Conservation (phyloP, 495 filamentous ascomycete species). For the Xylona heveae region DNA sequence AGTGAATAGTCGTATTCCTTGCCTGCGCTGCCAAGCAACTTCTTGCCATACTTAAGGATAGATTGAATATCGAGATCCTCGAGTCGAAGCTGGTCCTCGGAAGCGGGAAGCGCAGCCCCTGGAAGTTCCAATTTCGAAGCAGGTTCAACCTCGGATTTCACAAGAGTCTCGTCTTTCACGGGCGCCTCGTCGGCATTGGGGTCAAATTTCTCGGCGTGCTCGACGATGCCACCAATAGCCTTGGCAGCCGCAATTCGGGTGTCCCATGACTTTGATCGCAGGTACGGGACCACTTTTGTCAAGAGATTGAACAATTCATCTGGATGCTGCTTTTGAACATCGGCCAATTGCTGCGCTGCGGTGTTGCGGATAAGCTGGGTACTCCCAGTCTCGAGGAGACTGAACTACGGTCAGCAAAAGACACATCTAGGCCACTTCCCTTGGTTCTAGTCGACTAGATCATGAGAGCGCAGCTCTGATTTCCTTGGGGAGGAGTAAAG, state of each 20-base stretch:
- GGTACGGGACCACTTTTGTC: conserved; percentile 84
- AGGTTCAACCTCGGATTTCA: conserved; percentile 1
- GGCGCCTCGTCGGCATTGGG: conserved; percentile 50
- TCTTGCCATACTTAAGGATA: conserved; percentile 62
- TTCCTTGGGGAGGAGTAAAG: no score
- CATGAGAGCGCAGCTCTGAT: no score
- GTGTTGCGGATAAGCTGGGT: conserved; percentile 88
- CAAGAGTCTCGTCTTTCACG: conserved; percentile 16
- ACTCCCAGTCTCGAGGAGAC: conserved; percentile 88
- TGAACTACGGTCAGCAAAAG: conserved; percentile 20
- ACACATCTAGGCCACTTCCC: conserved; percentile 4
- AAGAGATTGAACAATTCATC: conserved; percentile 93
- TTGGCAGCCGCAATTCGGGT: conserved; percentile 78
- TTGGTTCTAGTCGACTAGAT: conserved; percentile 10
- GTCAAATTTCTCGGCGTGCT: conserved; percentile 72
- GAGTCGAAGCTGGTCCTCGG: conserved; percentile 43
- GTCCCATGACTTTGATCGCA: conserved; percentile 87
- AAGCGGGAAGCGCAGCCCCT: conserved; percentile 10
- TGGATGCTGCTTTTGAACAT: conserved; percentile 93
- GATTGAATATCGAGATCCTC: conserved; percentile 55
- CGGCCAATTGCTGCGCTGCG: conserved; percentile 84
- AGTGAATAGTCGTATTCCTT: conserved; percentile 70
- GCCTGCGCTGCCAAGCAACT: conserved; percentile 58
- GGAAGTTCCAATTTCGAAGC: conserved; percentile 4
- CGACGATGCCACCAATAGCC: conserved; percentile 78